These are phyloP conservation scores for Pleurotus salmoneostramineus DNA, from an alignment of 768 basidiomycete genomes.

Conservation along the genomic window DNA sequence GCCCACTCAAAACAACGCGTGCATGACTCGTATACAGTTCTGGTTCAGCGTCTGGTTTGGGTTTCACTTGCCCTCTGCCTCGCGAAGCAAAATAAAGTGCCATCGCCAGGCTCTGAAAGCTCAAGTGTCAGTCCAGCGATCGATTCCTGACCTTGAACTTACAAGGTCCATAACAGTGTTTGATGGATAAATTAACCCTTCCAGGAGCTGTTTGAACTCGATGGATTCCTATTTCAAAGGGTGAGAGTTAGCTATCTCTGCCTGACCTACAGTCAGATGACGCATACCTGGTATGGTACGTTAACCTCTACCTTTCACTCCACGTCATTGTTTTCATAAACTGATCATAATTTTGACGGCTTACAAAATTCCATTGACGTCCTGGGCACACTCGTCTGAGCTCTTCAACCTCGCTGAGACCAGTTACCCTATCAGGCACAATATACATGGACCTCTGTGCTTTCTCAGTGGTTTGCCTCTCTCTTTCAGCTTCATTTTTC, in stretches of 20 bases:
- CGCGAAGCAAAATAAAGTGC: constrained; percentile 93
- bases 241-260: too few species aligned
- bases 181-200: constrained; percentile 74
- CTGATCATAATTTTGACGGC: constrained; percentile 15
- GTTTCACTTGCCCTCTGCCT: constrained; percentile 60
- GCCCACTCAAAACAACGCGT: constrained; percentile 80
- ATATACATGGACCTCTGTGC: constrained; percentile 44
- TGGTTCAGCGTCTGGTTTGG: constrained; percentile 23
- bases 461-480: constrained; percentile 36
- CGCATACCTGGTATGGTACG: constrained; percentile 68
- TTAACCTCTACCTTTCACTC: constrained; percentile 74
- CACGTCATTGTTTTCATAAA: background rate
- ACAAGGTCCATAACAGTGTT: constrained; percentile 91
- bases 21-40: constrained; percentile 68
- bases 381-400: constrained; percentile 69
- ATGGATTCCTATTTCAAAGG: constrained; percentile 56
- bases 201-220: constrained; percentile 47
- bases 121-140: background rate
- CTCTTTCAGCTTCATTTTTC: constrained; percentile 42
- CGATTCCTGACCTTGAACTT: background rate
- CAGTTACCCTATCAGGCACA: constrained; percentile 89
- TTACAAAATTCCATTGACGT: constrained; percentile 87
- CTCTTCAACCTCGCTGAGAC: constrained; percentile 74
- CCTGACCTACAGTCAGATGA: background rate
- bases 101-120: constrained; percentile 75